phyloP scores from a whole-genome alignment of 2,329 filamentous ascomycete genomes.

The Ophiocordyceps sinensis region DNA sequence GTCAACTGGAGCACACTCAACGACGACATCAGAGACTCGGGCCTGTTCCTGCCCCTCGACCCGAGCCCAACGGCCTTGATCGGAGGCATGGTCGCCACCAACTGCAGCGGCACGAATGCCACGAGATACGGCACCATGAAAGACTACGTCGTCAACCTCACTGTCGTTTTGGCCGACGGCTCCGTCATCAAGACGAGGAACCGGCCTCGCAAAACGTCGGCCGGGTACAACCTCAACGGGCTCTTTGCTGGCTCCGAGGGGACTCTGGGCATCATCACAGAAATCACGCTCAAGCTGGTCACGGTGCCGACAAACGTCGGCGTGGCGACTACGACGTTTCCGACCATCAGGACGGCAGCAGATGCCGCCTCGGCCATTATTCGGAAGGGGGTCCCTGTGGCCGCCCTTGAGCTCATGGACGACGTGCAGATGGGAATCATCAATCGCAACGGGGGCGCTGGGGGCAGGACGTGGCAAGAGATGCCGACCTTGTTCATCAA shows the following conservation, averaged over 20 bases:
- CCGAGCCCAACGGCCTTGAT: slow-evolving; percentile 47
- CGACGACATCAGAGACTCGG: slow-evolving; percentile 43
- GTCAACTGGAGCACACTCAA: slow-evolving; percentile 57
- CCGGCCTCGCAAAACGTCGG: slow-evolving; percentile 53
- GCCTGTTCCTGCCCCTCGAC: slow-evolving; percentile 56
- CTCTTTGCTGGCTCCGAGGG: slow-evolving; percentile 60
- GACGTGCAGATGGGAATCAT: slow-evolving; percentile 54
- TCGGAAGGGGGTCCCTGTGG: slow-evolving; percentile 48
- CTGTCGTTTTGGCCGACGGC: slow-evolving; percentile 56
- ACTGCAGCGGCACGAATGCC: slow-evolving; percentile 48
- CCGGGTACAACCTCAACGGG: slow-evolving; percentile 56
- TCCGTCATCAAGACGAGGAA: slow-evolving; percentile 50
- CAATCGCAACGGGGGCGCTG: slow-evolving; percentile 46
- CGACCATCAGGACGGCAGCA: slow-evolving; percentile 45
- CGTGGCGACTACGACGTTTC: slow-evolving; percentile 50
- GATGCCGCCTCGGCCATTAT: slow-evolving; percentile 50
- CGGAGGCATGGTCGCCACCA: slow-evolving; percentile 51
- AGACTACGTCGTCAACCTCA: slow-evolving; percentile 59
- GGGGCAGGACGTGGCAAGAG: slow-evolving; percentile 48
- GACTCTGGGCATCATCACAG: slow-evolving; percentile 56
- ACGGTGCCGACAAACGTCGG: slow-evolving; percentile 47
- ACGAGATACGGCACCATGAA: slow-evolving; percentile 62
- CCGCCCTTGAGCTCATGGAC: slow-evolving; percentile 50
- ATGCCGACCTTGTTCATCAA: slow-evolving; percentile 62
- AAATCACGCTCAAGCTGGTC: slow-evolving; percentile 53